phyloP scores from a whole-genome alignment of 106 monocot genomes.

The Triglochin maritima region DNA sequence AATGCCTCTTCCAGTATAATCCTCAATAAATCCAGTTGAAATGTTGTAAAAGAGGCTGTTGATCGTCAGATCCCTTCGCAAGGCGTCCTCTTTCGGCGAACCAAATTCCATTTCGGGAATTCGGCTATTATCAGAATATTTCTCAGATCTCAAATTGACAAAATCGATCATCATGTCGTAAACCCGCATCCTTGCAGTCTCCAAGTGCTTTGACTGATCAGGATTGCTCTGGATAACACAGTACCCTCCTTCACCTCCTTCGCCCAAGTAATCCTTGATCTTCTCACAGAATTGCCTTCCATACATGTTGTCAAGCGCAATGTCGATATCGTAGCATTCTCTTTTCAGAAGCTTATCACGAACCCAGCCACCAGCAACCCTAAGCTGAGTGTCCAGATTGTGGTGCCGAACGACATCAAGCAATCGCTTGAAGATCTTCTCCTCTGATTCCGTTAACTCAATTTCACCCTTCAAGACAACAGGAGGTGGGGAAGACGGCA shows the following conservation, averaged over 20 bases:
- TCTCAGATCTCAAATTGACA: constrained; percentile 98
- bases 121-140: constrained; percentile 88
- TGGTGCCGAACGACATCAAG: constrained; percentile 62
- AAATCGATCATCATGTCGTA: constrained; percentile 88
- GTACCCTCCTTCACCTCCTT: constrained; percentile 57
- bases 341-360: constrained; percentile 88
- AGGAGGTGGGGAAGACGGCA: background rate
- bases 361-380: constrained; percentile 96
- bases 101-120: constrained; percentile 98
- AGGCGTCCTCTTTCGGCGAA: constrained; percentile 87
- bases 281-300: constrained; percentile 83
- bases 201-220: constrained; percentile 96
- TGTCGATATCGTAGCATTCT: constrained; percentile 89
- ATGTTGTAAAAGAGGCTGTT: constrained; percentile 96
- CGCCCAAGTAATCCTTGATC: constrained; percentile 50
- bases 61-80: constrained; percentile 84
- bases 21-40: constrained; percentile 73
- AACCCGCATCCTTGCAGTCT: constrained; percentile 94
- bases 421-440: constrained; percentile 58
- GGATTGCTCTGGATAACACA: constrained; percentile 96
- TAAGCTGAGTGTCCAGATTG: constrained; percentile 53
- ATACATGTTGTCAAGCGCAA: constrained; percentile 88
- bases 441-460: constrained; percentile 65
- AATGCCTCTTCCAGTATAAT: constrained; percentile 86
- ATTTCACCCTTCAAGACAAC: constrained; percentile 39